Percentiles rank a stretch among this genome's conserved stretches.
Conservation (phyloP, 768 basidiomycete genomes). For the Phylloporus arenicola region DNA sequence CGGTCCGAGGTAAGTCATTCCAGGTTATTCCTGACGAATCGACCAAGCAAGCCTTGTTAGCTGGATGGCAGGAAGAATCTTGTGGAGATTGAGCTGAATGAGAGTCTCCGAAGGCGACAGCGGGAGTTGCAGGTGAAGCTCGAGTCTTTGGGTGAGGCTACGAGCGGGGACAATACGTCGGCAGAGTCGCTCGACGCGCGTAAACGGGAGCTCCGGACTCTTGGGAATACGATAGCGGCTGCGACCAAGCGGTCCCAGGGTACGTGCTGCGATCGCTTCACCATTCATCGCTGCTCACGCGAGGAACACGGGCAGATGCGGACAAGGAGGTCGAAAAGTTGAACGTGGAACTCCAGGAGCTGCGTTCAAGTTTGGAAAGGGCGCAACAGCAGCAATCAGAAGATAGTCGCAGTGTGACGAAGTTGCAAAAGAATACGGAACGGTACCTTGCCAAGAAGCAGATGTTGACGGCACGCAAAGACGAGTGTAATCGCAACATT, state of each 20-base stretch:
- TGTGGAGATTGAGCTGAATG: constrained; percentile 89
- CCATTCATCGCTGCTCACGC: neutral
- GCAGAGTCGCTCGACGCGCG: constrained; percentile 64
- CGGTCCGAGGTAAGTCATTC: constrained; percentile 59
- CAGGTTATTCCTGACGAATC: neutral
- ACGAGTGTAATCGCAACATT: constrained; percentile 93
- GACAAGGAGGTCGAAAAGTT: constrained; percentile 70
- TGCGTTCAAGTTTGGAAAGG: constrained; percentile 61
- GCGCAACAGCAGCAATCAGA: constrained; percentile 80
- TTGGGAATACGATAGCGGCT: constrained; percentile 62
- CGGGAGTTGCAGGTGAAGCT: constrained; percentile 75
- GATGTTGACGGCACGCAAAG: constrained; percentile 77
- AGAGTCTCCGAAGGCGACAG: constrained; percentile 72
- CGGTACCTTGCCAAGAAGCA: constrained; percentile 90
- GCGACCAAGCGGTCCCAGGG: constrained; percentile 62
- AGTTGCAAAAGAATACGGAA: constrained; percentile 92
- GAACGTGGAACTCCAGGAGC: constrained; percentile 58
- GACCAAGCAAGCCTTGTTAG: constrained; percentile 7
- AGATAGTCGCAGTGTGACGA: constrained; percentile 80
- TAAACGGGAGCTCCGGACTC: constrained; percentile 59
- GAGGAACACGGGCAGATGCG: constrained; percentile 39
- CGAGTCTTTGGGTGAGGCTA: constrained; percentile 65
- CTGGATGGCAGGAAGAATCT: constrained; percentile 72
- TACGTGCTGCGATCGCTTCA: constrained; percentile 15
- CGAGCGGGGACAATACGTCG: constrained; percentile 50